phyloP scores from a whole-genome alignment of 2,329 filamentous ascomycete genomes.

The Xylaria sp. region DNA sequence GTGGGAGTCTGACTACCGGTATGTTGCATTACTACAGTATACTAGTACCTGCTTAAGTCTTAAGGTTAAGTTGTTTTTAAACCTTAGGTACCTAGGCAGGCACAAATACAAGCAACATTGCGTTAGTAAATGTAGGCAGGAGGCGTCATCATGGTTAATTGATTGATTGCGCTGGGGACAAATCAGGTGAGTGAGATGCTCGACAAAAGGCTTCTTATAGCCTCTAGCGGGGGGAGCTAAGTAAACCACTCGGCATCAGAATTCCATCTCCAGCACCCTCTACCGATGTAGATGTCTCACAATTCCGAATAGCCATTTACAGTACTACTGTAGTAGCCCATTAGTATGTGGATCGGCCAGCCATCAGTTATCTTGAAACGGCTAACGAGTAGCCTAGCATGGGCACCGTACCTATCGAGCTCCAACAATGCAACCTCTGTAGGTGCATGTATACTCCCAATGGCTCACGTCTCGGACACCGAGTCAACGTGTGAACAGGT shows the following conservation, averaged over 20 bases:
- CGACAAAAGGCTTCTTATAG: background rate
- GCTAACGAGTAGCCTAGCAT: background rate
- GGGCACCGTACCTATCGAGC: background rate
- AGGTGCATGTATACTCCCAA: background rate
- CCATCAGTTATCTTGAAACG: conserved; percentile 12
- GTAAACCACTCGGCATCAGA: background rate
- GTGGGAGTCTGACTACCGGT: background rate
- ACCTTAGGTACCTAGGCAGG: too few species aligned
- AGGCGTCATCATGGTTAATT: background rate
- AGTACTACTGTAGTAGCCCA: background rate
- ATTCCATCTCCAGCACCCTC: conserved; percentile 15
- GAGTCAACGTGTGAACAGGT: conserved; percentile 12
- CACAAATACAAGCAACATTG: too few species aligned
- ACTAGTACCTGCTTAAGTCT: background rate
- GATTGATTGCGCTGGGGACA: background rate
- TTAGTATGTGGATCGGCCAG: too few species aligned
- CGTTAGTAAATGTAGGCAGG: too few species aligned
- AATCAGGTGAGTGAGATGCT: background rate
- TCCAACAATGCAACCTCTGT: background rate
- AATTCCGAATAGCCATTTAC: conserved; percentile 5
- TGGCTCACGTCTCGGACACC: conserved; percentile 4
- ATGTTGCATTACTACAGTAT: background rate
- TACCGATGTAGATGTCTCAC: conserved; percentile 3
- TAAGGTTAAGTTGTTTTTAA: background rate
- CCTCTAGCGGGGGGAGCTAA: background rate